Conservation (phyloP, 768 basidiomycete genomes). For the Boletus tomentosulus region DNA sequence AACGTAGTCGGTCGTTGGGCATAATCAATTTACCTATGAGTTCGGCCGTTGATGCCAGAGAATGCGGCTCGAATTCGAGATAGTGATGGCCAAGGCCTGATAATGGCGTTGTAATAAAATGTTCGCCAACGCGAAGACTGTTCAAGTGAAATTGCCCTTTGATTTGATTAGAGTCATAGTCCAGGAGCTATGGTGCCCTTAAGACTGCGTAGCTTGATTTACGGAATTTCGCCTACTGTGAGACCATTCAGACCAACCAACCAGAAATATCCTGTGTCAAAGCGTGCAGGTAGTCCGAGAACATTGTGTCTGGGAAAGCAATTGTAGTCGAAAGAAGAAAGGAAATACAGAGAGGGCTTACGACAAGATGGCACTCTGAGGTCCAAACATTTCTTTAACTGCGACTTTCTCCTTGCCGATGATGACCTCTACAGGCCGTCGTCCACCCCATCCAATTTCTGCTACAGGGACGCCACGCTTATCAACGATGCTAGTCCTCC, state of each 20-base stretch:
- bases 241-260: constrained; percentile 51
- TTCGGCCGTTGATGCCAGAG: constrained; percentile 46
- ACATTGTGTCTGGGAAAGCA: constrained; percentile 44
- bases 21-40: constrained; percentile 39
- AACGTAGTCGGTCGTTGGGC: neutral
- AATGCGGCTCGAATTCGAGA: constrained; percentile 51
- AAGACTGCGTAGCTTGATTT: constrained; percentile 2
- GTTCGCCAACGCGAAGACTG: constrained; percentile 41
- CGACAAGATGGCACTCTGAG: constrained; percentile 52
- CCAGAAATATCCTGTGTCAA: constrained; percentile 59
- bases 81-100: constrained; percentile 54
- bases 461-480: constrained; percentile 40
- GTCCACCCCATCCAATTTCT: constrained; percentile 50
- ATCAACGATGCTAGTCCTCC: constrained; percentile 44
- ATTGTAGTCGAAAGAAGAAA: neutral
- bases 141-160: constrained; percentile 52
- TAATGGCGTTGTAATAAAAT: constrained; percentile 47
- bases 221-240: constrained; percentile 35
- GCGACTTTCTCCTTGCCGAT: constrained; percentile 49
- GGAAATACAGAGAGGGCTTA: constrained; percentile 25
- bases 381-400: constrained; percentile 54
- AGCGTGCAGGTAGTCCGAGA: constrained; percentile 59
- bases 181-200: constrained; percentile 39
- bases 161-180: constrained; percentile 46
- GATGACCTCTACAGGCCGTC: constrained; percentile 46